Conservation (phyloP, 345 rosid species). For the Eutrema japonicum region DNA sequence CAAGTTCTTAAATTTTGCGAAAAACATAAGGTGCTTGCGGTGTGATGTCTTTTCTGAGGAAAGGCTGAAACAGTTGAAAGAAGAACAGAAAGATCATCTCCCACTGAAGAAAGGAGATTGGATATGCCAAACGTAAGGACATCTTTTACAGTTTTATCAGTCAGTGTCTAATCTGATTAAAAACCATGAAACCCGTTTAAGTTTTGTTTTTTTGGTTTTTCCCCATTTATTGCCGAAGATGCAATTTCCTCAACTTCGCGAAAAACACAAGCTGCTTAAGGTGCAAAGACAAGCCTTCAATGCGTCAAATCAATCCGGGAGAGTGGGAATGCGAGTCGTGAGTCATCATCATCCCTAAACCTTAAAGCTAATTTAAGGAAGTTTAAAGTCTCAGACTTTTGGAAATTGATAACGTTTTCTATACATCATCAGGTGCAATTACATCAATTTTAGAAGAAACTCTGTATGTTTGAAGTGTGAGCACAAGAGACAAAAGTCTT, state of each 20-base stretch:
- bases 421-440: conserved; percentile 62
- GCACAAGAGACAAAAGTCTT: conserved; percentile 67
- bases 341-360: conserved; percentile 44
- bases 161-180: conserved; percentile 1
- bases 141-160: conserved; percentile 9
- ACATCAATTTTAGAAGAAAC: conserved; percentile 80
- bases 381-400: not conserved
- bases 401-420: not conserved
- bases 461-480: conserved; percentile 84
- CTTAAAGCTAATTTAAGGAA: not conserved
- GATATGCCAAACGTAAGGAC: conserved; percentile 70
- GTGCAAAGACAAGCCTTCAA: conserved; percentile 79
- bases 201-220: too few relatives aligned
- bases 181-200: not conserved
- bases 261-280: conserved; percentile 78
- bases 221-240: conserved; percentile 51
- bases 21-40: conserved; percentile 73
- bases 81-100: conserved; percentile 69
- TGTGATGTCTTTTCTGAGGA: conserved; percentile 66
- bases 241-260: conserved; percentile 83
- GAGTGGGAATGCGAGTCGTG: conserved; percentile 98
- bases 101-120: conserved; percentile 95
- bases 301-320: conserved; percentile 81
- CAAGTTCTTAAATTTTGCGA: conserved; percentile 80
- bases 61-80: conserved; percentile 59